These are phyloP conservation scores for Ustilago hordei DNA, from an alignment of 1,284 basidiomycete species.

Conservation along the genomic window DNA sequence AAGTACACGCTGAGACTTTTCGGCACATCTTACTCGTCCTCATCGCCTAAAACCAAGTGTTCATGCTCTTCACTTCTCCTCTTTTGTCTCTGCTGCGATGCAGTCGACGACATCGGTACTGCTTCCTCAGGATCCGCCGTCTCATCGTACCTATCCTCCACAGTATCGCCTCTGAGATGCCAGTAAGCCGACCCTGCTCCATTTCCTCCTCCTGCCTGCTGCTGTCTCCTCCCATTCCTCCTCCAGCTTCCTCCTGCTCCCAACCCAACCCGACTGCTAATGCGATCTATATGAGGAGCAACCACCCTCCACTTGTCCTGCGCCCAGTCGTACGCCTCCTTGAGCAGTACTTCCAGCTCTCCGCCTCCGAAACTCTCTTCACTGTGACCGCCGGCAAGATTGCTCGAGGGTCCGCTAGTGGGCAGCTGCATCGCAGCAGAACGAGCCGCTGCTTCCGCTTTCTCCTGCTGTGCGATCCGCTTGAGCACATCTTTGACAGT, in stretches of 20 bases:
- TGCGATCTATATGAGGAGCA: slow-evolving; percentile 15
- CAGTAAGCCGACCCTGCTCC: slow-evolving; percentile 14
- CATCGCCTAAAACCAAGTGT: slow-evolving; percentile 54
- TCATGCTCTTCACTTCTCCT: slow-evolving; percentile 18
- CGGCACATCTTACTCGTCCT: slow-evolving; percentile 14
- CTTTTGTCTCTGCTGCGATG: slow-evolving; percentile 9
- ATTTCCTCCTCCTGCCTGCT: slow-evolving; percentile 1
- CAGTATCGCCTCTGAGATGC: slow-evolving; percentile 18
- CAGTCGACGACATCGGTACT: neutral
- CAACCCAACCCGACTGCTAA: neutral
- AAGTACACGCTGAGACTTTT: neutral
- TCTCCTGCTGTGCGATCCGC: slow-evolving; percentile 61
- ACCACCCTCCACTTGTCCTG: slow-evolving; percentile 20
- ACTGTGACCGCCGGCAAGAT: neutral
- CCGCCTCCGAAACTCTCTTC: slow-evolving; percentile 41
- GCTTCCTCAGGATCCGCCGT: slow-evolving; percentile 8
- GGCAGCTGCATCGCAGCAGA: slow-evolving; percentile 18
- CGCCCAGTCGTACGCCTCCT: slow-evolving; percentile 48
- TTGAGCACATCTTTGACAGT: slow-evolving; percentile 93
- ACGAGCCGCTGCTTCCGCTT: slow-evolving; percentile 39
- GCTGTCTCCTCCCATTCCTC: neutral
- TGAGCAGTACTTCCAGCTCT: slow-evolving; percentile 53
- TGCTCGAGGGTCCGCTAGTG: neutral
- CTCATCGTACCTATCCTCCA: slow-evolving; percentile 6
- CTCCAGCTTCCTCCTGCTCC: neutral